Evolutionary conservation across 2,329 filamentous ascomycete genomes (phyloP), one percentile per base, ranked within the genome.

Genomic region (Orbilia oligospora): DNA sequence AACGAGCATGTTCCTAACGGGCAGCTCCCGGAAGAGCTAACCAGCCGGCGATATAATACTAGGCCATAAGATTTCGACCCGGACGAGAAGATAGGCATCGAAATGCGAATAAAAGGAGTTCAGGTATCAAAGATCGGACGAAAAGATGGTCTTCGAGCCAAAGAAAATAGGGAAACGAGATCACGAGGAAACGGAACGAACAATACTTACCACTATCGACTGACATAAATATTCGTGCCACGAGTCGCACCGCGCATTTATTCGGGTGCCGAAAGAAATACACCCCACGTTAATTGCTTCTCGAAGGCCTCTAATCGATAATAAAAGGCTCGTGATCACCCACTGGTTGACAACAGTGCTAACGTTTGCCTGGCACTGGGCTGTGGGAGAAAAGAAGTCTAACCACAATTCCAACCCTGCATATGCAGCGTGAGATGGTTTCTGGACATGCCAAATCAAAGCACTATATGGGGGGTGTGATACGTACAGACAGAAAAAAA

Each of bases 401-500:
- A 76, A 70, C 49, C 51, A 41, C 24, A 75, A 68, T 36, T 22
- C 24, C 5, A 16, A 36, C 46, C 38, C 41, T 73, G 71, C 71
- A 76, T 76, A 76, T 76, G 71, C 71, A 76, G 64, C 36, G 71
- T 76, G 71, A 76, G 71, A 76, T 76, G 71, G 68, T 61, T 56
- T 38, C 27, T 38, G 53, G 27, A 41, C 36, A 38, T 61, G 20
- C 56, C 53, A 58, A 38, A 38, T 58, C 51, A 33, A 33, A 18
- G 12, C 27, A 46, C 8, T 46, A 20, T 20, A 46, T 20, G 20
- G 20, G 5, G n/a, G 18, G 46, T 49, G 46, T 49, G 46, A 6
- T 30, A 6, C 27, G 27, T 30, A 6, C 6, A 30, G 22, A 24
- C 18, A 24, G 14, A 22, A 51, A 30, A 3, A 30, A 51, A 38